Conservation (phyloP, 2,329 filamentous ascomycete species). For the Pezicula neosporulosa region DNA sequence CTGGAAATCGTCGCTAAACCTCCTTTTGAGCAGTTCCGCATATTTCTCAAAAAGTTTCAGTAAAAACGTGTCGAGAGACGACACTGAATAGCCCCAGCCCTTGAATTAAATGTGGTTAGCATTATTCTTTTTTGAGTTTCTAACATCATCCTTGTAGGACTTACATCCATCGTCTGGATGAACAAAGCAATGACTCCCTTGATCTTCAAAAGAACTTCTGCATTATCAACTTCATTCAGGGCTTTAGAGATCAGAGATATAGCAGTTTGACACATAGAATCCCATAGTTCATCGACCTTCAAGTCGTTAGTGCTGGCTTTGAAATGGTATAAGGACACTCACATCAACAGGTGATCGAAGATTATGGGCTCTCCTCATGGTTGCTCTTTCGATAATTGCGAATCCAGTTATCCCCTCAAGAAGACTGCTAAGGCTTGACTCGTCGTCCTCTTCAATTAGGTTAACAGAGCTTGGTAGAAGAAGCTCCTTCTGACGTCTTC, state of each 20-base stretch:
- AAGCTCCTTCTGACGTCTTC: constrained; percentile 87
- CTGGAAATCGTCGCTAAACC: constrained; percentile 94
- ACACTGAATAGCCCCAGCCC: constrained; percentile 87
- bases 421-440: constrained; percentile 80
- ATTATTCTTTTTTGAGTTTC: background rate
- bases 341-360: constrained; percentile 81
- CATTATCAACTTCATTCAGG: constrained; percentile 76
- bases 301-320: constrained; percentile 5
- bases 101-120: constrained; percentile 30
- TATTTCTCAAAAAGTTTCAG: constrained; percentile 93
- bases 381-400: constrained; percentile 92
- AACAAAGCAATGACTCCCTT: constrained; percentile 92
- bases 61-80: constrained; percentile 77
- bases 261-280: constrained; percentile 90
- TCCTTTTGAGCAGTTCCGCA: constrained; percentile 80
- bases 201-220: constrained; percentile 87
- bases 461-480: constrained; percentile 74
- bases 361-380: constrained; percentile 81
- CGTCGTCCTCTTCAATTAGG: constrained; percentile 80
- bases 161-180: constrained; percentile 95
- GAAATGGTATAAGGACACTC: constrained; percentile 26
- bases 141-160: constrained; percentile 17
- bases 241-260: constrained; percentile 80
- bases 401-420: constrained; percentile 95
- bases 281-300: constrained; percentile 95